Evolutionary conservation across 2,329 filamentous ascomycete genomes (phyloP).

Genomic region (Cercospora nicotianae): DNA sequence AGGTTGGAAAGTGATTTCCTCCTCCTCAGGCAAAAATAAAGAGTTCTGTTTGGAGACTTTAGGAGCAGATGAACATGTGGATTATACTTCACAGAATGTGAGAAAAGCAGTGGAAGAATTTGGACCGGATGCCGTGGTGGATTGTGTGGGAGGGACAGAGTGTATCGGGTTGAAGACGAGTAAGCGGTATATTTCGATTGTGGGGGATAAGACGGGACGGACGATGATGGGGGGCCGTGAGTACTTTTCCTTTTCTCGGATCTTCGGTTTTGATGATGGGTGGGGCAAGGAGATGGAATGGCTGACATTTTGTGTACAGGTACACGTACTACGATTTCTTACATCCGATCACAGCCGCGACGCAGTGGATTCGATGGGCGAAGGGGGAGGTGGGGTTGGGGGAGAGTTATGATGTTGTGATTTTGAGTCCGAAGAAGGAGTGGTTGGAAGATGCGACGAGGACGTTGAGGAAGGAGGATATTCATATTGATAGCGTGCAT

Average conservation of each 20-base stretch:
- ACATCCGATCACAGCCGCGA: conserved; percentile 27
- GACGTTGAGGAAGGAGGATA: conserved; percentile 55
- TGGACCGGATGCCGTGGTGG: conserved; percentile 57
- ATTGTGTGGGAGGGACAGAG: conserved; percentile 56
- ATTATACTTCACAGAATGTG: conserved; percentile 58
- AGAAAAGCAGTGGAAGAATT: conserved; percentile 51
- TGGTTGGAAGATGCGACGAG: conserved; percentile 55
- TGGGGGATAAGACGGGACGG: conserved; percentile 40
- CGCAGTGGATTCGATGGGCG: conserved; percentile 37
- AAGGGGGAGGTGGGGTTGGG: conserved; percentile 43
- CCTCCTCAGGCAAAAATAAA: conserved; percentile 60
- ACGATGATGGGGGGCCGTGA: conserved; percentile 37
- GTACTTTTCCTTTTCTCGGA: not conserved
- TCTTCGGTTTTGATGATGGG: not conserved
- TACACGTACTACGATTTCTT: conserved; percentile 35
- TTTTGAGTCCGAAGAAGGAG: conserved; percentile 47
- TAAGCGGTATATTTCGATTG: conserved; percentile 53
- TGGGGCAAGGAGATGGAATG: too few relatives aligned
- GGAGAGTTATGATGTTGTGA: conserved; percentile 44
- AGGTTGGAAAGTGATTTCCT: conserved; percentile 44
- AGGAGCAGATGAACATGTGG: conserved; percentile 64
- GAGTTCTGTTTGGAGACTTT: conserved; percentile 56
- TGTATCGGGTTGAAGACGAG: conserved; percentile 42
- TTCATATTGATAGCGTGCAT: conserved; percentile 58
- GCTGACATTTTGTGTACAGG: not conserved